These are phyloP conservation scores for Fusarium anthophilum DNA, from an alignment of 2,329 filamentous ascomycete species.

Conservation along the genomic window DNA sequence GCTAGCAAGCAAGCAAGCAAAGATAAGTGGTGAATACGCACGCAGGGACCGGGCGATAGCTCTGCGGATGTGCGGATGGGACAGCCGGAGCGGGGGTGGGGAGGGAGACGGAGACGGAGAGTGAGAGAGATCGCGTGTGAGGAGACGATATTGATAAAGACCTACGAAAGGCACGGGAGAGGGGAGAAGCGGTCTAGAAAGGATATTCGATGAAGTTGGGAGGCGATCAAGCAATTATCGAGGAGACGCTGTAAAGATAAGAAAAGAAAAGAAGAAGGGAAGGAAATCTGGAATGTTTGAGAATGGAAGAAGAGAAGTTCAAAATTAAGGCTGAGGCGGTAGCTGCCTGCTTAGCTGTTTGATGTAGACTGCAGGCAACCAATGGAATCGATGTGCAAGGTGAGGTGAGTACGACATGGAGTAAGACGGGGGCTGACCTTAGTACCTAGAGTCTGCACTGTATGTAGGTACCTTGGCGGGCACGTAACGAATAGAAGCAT, in stretches of 20 bases:
- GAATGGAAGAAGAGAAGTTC: conserved; percentile 15
- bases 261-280: background rate
- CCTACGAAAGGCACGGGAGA: background rate
- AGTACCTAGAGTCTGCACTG: background rate
- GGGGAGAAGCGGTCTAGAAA: background rate
- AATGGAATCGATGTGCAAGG: conserved; percentile 32
- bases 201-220: background rate
- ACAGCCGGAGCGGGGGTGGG: conserved; percentile 35
- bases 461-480: background rate
- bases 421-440: conserved; percentile 11
- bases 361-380: conserved; percentile 40
- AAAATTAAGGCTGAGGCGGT: conserved; percentile 33
- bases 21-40: conserved; percentile 5
- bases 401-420: conserved; percentile 10
- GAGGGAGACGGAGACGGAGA: background rate
- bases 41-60: conserved; percentile 16
- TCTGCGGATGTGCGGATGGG: conserved; percentile 5
- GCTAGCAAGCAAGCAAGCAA: conserved; percentile 21
- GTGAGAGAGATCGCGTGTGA: conserved; percentile 21
- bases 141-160: background rate
- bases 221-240: conserved; percentile 1
- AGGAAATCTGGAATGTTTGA: background rate
- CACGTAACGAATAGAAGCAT: background rate
- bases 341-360: conserved; percentile 35
- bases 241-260: conserved; percentile 1